Percentiles rank a stretch among this genome's conserved stretches.
phyloP scores from a whole-genome alignment of 2,329 filamentous ascomycete species.

The Xylaria sp. region DNA sequence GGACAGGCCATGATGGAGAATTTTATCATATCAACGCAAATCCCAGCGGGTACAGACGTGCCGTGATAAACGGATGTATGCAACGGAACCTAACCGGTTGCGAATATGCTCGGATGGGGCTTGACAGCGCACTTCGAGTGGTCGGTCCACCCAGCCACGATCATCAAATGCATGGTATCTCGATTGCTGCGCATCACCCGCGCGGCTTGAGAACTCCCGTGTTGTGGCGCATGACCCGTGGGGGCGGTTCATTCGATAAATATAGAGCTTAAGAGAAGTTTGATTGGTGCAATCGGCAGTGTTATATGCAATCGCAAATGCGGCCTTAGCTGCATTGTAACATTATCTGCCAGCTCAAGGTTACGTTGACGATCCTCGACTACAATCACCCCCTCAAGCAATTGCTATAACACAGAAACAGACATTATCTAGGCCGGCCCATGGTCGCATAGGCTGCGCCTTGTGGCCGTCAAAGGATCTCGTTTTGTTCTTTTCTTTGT shows the following conservation, averaged over 20 bases:
- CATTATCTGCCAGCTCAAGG: conserved; percentile 19
- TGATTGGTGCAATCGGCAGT: conserved; percentile 24
- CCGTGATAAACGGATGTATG: conserved; percentile 40
- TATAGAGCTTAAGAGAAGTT: conserved; percentile 23
- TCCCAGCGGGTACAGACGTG: conserved; percentile 56
- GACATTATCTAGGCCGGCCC: conserved; percentile 10
- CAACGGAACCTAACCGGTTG: conserved; percentile 27
- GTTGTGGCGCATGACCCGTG: conserved; percentile 27
- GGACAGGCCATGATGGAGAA: conserved; percentile 82
- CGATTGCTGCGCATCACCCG: conserved; percentile 29
- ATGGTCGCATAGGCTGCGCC: conserved; percentile 27
- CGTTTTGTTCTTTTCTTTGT: conserved; percentile 8
- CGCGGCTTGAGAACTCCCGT: conserved; percentile 30
- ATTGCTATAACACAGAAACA: conserved; percentile 6
- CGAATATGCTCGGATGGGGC: conserved; percentile 25
- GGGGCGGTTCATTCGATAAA: conserved; percentile 37
- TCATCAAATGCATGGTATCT: conserved; percentile 17
- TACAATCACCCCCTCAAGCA: conserved; percentile 24
- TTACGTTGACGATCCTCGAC: conserved; percentile 28
- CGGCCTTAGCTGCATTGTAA: conserved; percentile 31
- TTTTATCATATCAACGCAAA: conserved; percentile 84
- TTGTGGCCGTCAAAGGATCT: background rate
- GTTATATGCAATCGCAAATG: conserved; percentile 13
- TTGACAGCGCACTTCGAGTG: conserved; percentile 17
- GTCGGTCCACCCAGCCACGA: conserved; percentile 22